Conservation (phyloP, 169 alveolate species). For the Neospora caninum region DNA sequence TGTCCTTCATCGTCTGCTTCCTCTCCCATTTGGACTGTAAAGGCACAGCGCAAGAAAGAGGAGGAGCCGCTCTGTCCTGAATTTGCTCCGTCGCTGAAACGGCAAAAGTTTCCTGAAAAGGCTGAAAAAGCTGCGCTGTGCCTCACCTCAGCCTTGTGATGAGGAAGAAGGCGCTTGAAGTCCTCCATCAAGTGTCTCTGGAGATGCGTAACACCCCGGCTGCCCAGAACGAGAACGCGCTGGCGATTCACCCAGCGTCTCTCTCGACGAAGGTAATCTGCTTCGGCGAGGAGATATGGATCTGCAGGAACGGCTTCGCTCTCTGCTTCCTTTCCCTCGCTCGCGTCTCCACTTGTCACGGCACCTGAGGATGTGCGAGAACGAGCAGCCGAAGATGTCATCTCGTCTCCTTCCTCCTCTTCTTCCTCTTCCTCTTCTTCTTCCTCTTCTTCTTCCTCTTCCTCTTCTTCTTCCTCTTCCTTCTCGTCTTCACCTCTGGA, state of each 20-base stretch:
- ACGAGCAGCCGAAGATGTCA: background rate
- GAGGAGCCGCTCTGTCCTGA: too few relatives aligned
- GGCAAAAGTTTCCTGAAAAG: too few relatives aligned
- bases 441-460: background rate
- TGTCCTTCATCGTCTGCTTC: conserved; percentile 82
- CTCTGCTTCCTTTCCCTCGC: background rate
- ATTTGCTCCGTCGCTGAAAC: too few relatives aligned
- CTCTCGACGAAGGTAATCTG: conserved; percentile 79
- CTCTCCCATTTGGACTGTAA: conserved; percentile 87
- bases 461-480: background rate
- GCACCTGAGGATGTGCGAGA: background rate
- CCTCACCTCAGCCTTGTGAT: conserved; percentile 94
- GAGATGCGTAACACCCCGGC: conserved; percentile 94
- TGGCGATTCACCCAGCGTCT: conserved; percentile 93
- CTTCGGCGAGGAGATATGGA: conserved; percentile 87
- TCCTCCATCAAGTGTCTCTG: conserved; percentile 94
- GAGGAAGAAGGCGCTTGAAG: conserved; percentile 95
- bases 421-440: background rate
- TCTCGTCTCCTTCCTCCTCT: background rate
- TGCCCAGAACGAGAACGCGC: conserved; percentile 93
- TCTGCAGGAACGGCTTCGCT: conserved; percentile 1
- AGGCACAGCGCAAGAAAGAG: background rate
- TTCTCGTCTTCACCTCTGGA: background rate
- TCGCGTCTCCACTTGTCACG: background rate
- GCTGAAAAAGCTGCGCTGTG: background rate